Evolutionary conservation across 306 rosid species (phyloP).

Genomic region (Trifolium repens): DNA sequence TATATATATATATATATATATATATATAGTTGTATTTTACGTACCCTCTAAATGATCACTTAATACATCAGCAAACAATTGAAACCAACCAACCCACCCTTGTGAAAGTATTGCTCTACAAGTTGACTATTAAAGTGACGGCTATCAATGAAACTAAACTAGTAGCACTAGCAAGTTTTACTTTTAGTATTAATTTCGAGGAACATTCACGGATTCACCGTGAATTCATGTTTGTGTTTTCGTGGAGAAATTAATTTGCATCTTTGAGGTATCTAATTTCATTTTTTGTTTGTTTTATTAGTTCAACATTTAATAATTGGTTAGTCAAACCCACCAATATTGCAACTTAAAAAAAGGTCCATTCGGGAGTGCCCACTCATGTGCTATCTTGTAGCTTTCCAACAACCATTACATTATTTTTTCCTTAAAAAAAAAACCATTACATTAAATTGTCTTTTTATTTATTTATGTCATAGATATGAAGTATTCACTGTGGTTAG

Average conservation of each 20-base stretch:
- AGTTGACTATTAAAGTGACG: neutral
- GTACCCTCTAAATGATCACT: neutral
- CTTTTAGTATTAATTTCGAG: neutral
- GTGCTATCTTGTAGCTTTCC: neutral
- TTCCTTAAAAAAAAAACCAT: neutral
- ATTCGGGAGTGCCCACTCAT: neutral
- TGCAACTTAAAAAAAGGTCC: neutral
- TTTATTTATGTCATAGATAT: too few relatives aligned
- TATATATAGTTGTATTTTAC: neutral
- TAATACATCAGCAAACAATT: neutral
- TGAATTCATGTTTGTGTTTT: neutral
- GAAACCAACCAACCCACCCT: neutral
- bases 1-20: neutral
- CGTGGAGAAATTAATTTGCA: constrained; percentile 2
- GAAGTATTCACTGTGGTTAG: too few relatives aligned
- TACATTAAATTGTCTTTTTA: too few relatives aligned
- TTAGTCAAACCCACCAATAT: neutral
- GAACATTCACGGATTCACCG: constrained; percentile 26
- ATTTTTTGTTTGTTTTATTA: neutral
- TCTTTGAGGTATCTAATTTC: neutral
- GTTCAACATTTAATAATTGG: neutral
- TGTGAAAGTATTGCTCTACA: neutral
- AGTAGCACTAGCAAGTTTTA: constrained; percentile 4
- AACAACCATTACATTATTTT: neutral
- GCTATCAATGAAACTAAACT: constrained; percentile 1